Evolutionary conservation across 352 stramenopile genomes (phyloP).

Genomic region (Phytophthora vignae): DNA sequence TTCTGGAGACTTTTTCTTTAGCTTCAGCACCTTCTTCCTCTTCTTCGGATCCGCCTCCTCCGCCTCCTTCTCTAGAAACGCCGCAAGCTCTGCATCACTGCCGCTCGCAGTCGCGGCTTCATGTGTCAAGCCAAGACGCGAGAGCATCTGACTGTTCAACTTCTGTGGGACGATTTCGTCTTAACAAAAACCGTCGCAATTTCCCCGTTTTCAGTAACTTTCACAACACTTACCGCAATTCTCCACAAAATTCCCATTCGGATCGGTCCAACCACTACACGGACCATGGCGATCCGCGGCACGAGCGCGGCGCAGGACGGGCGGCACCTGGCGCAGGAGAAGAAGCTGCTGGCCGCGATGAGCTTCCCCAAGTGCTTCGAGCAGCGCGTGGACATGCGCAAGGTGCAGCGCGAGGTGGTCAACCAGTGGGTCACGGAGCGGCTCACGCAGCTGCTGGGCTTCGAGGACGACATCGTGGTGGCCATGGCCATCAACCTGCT

Average conservation of each 20-base stretch:
- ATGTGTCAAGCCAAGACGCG: slow-evolving; percentile 22
- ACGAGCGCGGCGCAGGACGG: slow-evolving; percentile 74
- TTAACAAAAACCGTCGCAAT: neutral
- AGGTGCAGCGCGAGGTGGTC: slow-evolving; percentile 93
- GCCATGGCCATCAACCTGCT: slow-evolving; percentile 86
- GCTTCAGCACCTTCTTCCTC: slow-evolving; percentile 40
- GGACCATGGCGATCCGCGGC: slow-evolving; percentile 46
- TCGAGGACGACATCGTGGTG: slow-evolving; percentile 94
- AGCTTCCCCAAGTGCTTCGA: slow-evolving; percentile 83
- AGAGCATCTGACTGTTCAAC: slow-evolving; percentile 26
- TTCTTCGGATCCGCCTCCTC: slow-evolving; percentile 46
- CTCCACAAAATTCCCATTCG: too few species aligned
- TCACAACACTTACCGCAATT: too few species aligned
- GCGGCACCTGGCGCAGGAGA: slow-evolving; percentile 87
- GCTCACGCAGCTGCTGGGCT: slow-evolving; percentile 88
- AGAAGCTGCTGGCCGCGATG: slow-evolving; percentile 90
- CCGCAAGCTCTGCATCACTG: slow-evolving; percentile 55
- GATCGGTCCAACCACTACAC: too few species aligned
- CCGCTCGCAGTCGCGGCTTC: slow-evolving; percentile 28
- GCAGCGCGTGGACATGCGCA: slow-evolving; percentile 84
- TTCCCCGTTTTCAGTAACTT: too few species aligned
- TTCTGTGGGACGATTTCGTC: too few species aligned
- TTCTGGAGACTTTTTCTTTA: slow-evolving; percentile 2
- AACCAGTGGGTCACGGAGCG: slow-evolving; percentile 89
- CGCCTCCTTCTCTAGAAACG: slow-evolving; percentile 62